Conservation (phyloP, 106 monocot genomes). For the Dioscorea zingiberensis region DNA sequence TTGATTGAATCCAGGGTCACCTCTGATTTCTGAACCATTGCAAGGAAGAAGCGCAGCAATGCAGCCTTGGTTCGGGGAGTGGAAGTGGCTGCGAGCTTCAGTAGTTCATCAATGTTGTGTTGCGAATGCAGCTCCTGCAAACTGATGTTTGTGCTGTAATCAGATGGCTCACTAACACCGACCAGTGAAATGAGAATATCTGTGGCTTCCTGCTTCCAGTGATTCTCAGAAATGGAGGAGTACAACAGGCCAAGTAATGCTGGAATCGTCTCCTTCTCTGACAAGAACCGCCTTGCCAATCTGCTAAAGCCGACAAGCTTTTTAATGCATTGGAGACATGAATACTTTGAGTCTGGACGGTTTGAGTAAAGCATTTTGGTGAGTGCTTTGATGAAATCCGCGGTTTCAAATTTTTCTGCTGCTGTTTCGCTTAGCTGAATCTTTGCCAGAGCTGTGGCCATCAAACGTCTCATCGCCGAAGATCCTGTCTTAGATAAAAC, state of each 20-base stretch:
- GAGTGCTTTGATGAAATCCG: conserved; percentile 11
- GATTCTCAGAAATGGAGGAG: neutral
- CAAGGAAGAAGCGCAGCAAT: neutral
- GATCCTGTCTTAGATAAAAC: too few relatives aligned
- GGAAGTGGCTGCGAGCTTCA: neutral
- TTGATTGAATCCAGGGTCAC: neutral
- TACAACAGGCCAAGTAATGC: conserved; percentile 6
- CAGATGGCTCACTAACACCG: neutral
- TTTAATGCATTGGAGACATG: conserved; percentile 17
- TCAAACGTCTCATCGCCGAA: conserved; percentile 1
- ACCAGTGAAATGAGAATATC: conserved; percentile 13
- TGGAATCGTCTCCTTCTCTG: neutral
- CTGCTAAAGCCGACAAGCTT: neutral
- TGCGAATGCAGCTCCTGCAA: conserved; percentile 10
- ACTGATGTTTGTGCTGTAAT: neutral
- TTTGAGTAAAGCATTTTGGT: conserved; percentile 1
- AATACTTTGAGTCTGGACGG: neutral
- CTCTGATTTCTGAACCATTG: conserved; percentile 9
- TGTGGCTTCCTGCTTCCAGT: conserved; percentile 7
- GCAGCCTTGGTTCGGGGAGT: neutral
- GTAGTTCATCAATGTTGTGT: conserved; percentile 8
- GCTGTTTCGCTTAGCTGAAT: conserved; percentile 8
- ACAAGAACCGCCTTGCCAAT: neutral
- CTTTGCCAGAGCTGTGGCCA: conserved; percentile 8
- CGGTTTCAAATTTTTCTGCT: conserved; percentile 6